A percentile compares a stretch with the other conserved stretches of the same genome.
Evolutionary conservation across 176 grass and related monocot genomes (phyloP).

Genomic region (Aegilops longissima): DNA sequence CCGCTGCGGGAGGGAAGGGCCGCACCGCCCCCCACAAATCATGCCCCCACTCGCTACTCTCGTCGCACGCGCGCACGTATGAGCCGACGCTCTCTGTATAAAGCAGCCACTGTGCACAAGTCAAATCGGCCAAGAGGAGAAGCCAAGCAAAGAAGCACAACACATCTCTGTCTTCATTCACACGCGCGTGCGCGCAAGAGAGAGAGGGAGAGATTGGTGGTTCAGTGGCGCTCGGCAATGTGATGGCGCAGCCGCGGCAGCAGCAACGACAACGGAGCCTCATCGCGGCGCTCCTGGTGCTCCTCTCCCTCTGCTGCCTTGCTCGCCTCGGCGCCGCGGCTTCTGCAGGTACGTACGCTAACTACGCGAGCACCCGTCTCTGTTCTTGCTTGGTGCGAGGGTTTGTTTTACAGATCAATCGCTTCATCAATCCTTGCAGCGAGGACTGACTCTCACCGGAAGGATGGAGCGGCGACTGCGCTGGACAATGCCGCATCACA

Average conservation of each 20-base stretch:
- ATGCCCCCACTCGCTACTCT: too few species aligned
- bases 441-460: not conserved
- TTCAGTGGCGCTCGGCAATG: not conserved
- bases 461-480: not conserved
- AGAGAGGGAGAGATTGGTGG: too few species aligned
- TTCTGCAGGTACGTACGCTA: not conserved
- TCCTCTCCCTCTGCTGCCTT: constrained; percentile 30
- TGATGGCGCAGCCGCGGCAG: constrained; percentile 33
- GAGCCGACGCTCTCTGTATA: not conserved
- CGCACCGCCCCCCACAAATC: too few species aligned
- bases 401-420: not conserved
- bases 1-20: too few species aligned
- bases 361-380: not conserved
- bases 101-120: constrained; percentile 25
- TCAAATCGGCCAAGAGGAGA: not conserved
- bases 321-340: constrained; percentile 16
- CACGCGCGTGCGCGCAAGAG: not conserved
- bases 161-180: not conserved
- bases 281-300: constrained; percentile 7
- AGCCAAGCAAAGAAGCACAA: not conserved
- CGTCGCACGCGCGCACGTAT: not conserved
- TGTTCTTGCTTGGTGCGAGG: not conserved
- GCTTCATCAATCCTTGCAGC: not conserved
- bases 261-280: not conserved
- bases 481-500: not conserved